Percentiles rank a stretch among this genome's conserved stretches.
phyloP scores from a whole-genome alignment of 179 eudicot species.

The Vitellaria paradoxa region DNA sequence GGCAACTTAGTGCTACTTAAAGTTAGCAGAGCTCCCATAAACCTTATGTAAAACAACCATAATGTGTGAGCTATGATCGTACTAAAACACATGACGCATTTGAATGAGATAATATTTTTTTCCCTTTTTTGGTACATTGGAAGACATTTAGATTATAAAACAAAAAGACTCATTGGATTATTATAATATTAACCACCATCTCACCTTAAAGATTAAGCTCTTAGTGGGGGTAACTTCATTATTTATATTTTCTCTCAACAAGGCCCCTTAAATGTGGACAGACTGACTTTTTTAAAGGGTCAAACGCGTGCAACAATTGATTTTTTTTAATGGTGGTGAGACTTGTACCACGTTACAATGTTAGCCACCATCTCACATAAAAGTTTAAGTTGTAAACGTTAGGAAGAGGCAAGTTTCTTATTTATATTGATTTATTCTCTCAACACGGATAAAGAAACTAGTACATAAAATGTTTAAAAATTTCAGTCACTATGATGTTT shows the following conservation, averaged over 20 bases:
- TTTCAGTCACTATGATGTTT: neutral
- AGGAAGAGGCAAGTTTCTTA: no score
- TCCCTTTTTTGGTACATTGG: neutral
- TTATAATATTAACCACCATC: no score
- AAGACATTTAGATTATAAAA: neutral
- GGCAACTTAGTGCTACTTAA: neutral
- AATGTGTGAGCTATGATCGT: neutral
- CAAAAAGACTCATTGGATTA: neutral
- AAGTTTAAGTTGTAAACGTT: no score
- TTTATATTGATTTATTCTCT: no score
- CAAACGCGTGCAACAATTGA: neutral
- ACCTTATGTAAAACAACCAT: neutral
- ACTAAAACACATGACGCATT: neutral
- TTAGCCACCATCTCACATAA: no score
- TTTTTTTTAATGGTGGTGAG: no score
- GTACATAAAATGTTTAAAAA: constrained; percentile 1
- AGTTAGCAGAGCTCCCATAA: neutral
- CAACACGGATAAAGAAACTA: neutral
- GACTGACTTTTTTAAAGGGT: neutral
- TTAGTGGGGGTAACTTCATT: no score
- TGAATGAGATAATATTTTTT: neutral
- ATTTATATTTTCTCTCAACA: no score
- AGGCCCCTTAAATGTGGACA: no score
- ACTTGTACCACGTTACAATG: no score
- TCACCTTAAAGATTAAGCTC: no score